Conservation (phyloP, 305 asterid species). For the Fraxinus sp. region DNA sequence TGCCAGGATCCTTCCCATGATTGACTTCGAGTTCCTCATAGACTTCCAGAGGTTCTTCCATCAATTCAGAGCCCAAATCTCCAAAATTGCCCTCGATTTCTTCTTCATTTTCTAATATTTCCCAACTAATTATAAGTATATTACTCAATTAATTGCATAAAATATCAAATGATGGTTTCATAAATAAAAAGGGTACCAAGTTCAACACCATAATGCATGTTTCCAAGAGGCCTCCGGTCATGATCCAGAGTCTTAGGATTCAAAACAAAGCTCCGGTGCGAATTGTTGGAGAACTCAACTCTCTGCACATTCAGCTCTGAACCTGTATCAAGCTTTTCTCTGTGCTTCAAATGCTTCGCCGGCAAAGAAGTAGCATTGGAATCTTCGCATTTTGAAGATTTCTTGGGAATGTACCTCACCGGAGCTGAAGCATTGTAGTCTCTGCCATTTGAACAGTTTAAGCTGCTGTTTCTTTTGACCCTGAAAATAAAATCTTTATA, state of each 20-base stretch:
- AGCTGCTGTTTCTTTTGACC: slow-evolving; percentile 31
- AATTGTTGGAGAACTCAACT: slow-evolving; percentile 20
- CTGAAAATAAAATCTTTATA: slow-evolving; percentile 29
- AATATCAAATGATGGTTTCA: not conserved
- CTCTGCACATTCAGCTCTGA: slow-evolving; percentile 26
- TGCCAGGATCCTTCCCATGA: slow-evolving; percentile 11
- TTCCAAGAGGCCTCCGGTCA: slow-evolving; percentile 23
- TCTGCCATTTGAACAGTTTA: slow-evolving; percentile 48
- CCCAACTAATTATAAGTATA: slow-evolving; percentile 11
- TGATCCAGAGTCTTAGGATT: slow-evolving; percentile 25
- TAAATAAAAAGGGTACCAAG: slow-evolving; percentile 31
- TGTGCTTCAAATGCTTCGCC: slow-evolving; percentile 23
- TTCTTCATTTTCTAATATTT: slow-evolving; percentile 42
- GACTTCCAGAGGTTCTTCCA: slow-evolving; percentile 34
- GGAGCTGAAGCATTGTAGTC: slow-evolving; percentile 49
- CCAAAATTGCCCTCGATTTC: slow-evolving; percentile 35
- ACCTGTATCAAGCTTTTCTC: slow-evolving; percentile 13
- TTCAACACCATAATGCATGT: slow-evolving; percentile 26
- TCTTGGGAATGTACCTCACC: slow-evolving; percentile 47
- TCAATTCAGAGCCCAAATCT: slow-evolving; percentile 28
- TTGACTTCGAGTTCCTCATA: slow-evolving; percentile 23
- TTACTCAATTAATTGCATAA: not conserved
- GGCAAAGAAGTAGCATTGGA: slow-evolving; percentile 31
- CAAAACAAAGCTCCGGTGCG: slow-evolving; percentile 11
- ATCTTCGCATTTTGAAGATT: slow-evolving; percentile 27